phyloP scores from a whole-genome alignment of 352 stramenopile species.

The Phytopythium vexans region DNA sequence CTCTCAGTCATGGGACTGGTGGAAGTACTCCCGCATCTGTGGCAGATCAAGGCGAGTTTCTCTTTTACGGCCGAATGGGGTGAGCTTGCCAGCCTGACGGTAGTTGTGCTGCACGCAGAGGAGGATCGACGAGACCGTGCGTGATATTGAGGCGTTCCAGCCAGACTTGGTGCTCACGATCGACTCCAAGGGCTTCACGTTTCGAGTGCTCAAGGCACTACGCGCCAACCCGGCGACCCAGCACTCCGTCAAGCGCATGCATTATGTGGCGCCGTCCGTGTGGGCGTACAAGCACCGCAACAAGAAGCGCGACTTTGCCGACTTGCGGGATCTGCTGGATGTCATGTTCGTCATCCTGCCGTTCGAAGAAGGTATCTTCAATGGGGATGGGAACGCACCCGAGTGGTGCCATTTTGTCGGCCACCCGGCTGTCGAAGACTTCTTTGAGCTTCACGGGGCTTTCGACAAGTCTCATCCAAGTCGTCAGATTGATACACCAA shows the following conservation, averaged over 20 bases:
- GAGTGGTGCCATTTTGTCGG: slow-evolving; percentile 63
- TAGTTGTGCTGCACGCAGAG: slow-evolving; percentile 19
- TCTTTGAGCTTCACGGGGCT: slow-evolving; percentile 40
- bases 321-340: slow-evolving; percentile 43
- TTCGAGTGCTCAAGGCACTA: slow-evolving; percentile 51
- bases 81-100: neutral
- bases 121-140: slow-evolving; percentile 43
- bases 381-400: neutral
- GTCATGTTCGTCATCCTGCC: slow-evolving; percentile 70
- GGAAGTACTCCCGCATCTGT: slow-evolving; percentile 61
- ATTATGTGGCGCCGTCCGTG: slow-evolving; percentile 77
- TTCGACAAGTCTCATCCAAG: slow-evolving; percentile 15
- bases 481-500: too few species aligned
- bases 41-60: slow-evolving; percentile 35
- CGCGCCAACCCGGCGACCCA: slow-evolving; percentile 14
- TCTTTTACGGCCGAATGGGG: neutral
- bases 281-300: slow-evolving; percentile 68
- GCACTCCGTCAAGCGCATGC: slow-evolving; percentile 37
- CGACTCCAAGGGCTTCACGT: slow-evolving; percentile 78
- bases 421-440: slow-evolving; percentile 67
- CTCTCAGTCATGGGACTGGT: slow-evolving; percentile 74
- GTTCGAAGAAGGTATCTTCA: slow-evolving; percentile 63
- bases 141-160: slow-evolving; percentile 42
- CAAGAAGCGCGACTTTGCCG: slow-evolving; percentile 22
- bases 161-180: slow-evolving; percentile 74